Evolutionary conservation across 495 filamentous ascomycete species (phyloP).

Genomic region (Penicillium verhagenii): DNA sequence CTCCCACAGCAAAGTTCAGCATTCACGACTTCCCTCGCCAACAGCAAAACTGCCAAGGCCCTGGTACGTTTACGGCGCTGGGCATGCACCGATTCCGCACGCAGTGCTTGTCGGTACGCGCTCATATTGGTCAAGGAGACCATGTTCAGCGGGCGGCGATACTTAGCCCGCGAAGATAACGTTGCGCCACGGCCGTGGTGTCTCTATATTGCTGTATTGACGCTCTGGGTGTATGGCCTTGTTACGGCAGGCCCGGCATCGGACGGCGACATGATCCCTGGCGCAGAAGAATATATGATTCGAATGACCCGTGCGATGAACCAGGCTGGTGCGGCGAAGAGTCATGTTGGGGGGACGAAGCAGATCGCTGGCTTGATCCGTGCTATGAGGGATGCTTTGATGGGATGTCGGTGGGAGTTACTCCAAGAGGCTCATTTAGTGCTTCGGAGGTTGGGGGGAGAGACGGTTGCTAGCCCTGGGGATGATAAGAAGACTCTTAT

Average conservation of each 20-base stretch:
- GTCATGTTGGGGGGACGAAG: background rate
- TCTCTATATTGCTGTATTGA: slow-evolving; percentile 12
- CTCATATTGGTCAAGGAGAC: background rate
- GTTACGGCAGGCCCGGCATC: too few relatives aligned
- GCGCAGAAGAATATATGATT: background rate
- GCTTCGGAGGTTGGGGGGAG: too few relatives aligned
- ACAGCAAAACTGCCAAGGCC: background rate
- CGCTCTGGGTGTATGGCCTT: slow-evolving; percentile 19
- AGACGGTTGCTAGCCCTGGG: too few relatives aligned
- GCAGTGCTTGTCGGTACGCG: background rate
- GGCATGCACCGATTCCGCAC: background rate
- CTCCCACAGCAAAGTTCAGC: too few relatives aligned
- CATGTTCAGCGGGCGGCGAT: background rate
- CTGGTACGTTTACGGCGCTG: background rate
- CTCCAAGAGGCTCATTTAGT: slow-evolving; percentile 16
- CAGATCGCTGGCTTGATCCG: background rate
- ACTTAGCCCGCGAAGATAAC: slow-evolving; percentile 11
- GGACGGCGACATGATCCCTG: too few relatives aligned
- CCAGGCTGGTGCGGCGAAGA: background rate
- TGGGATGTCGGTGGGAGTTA: slow-evolving; percentile 20
- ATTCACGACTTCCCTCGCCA: too few relatives aligned
- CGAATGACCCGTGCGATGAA: background rate
- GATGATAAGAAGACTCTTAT: too few relatives aligned
- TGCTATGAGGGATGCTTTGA: slow-evolving; percentile 14
- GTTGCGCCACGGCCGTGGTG: slow-evolving; percentile 20